Evolutionary conservation across 345 rosid genomes (phyloP).

Genomic region (Arabidopsis arenosa): DNA sequence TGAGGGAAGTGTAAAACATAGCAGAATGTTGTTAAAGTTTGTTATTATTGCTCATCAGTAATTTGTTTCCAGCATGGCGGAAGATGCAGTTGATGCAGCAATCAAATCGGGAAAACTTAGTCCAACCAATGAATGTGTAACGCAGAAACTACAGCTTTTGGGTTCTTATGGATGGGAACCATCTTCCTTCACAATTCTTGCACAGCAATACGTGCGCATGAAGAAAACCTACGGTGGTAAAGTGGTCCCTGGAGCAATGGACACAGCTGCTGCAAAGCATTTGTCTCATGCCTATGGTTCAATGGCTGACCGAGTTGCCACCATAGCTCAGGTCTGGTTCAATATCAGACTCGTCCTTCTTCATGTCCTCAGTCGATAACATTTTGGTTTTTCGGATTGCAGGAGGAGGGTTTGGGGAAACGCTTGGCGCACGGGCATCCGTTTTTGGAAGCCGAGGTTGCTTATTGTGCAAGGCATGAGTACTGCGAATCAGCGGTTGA

Average conservation of each 20-base stretch:
- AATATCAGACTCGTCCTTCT: not conserved
- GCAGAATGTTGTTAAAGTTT: conserved; percentile 9
- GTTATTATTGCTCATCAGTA: not conserved
- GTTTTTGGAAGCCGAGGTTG: conserved; percentile 59
- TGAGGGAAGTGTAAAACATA: conserved; percentile 35
- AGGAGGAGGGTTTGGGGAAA: conserved; percentile 93
- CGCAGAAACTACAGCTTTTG: conserved; percentile 64
- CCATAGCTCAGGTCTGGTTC: conserved; percentile 83
- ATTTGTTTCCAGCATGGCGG: conserved; percentile 88
- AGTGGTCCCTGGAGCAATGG: conserved; percentile 91
- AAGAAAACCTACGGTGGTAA: conserved; percentile 74
- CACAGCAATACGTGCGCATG: conserved; percentile 91
- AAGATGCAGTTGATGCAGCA: conserved; percentile 95
- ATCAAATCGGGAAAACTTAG: conserved; percentile 80
- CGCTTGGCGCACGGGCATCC: conserved; percentile 93
- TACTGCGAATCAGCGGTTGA: conserved; percentile 92
- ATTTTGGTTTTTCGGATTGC: not conserved
- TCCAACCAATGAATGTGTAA: conserved; percentile 69
- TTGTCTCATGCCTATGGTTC: conserved; percentile 94
- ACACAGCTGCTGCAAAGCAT: conserved; percentile 86
- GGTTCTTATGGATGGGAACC: conserved; percentile 97
- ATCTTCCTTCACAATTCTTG: conserved; percentile 77
- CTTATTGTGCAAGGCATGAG: conserved; percentile 89
- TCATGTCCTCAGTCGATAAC: not conserved
- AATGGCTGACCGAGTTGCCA: conserved; percentile 80